Conservation (phyloP, 805 yeast genomes). For the Starmerella asiatica region DNA sequence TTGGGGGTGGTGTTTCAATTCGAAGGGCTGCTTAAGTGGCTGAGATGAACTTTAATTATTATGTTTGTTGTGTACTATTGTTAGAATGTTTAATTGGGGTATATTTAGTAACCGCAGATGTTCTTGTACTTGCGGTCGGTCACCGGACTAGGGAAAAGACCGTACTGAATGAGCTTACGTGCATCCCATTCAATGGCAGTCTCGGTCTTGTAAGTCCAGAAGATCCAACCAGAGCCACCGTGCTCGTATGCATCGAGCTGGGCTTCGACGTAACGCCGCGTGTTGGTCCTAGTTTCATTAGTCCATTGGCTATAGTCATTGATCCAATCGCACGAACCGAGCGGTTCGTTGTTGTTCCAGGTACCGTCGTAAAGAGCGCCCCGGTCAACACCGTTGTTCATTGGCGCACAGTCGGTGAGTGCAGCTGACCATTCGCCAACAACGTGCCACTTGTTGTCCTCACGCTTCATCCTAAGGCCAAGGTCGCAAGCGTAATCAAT, state of each 20-base stretch:
- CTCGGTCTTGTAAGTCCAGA: constrained; percentile 92
- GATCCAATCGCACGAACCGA: constrained; percentile 50
- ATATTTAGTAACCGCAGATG: no score
- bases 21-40: no score
- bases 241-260: constrained; percentile 75
- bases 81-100: no score
- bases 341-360: constrained; percentile 32
- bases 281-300: constrained; percentile 38
- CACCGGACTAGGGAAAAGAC: constrained; percentile 71
- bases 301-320: constrained; percentile 43
- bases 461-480: constrained; percentile 30
- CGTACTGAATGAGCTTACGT: constrained; percentile 40
- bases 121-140: constrained; percentile 48
- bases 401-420: constrained; percentile 73
- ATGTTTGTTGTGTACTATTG: no score
- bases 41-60: no score
- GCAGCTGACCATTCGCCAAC: constrained; percentile 90
- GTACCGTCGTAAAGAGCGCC: constrained; percentile 73
- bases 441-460: constrained; percentile 58
- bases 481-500: constrained; percentile 40
- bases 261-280: constrained; percentile 69
- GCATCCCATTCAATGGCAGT: constrained; percentile 74
- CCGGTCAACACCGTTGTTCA: constrained; percentile 76
- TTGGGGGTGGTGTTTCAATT: no score
- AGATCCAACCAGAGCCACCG: constrained; percentile 64